A percentile compares a stretch with the other conserved stretches of the same genome.
These are phyloP conservation scores for Sisymbrium irio DNA, from an alignment of 345 rosid species.

Conservation along the genomic window DNA sequence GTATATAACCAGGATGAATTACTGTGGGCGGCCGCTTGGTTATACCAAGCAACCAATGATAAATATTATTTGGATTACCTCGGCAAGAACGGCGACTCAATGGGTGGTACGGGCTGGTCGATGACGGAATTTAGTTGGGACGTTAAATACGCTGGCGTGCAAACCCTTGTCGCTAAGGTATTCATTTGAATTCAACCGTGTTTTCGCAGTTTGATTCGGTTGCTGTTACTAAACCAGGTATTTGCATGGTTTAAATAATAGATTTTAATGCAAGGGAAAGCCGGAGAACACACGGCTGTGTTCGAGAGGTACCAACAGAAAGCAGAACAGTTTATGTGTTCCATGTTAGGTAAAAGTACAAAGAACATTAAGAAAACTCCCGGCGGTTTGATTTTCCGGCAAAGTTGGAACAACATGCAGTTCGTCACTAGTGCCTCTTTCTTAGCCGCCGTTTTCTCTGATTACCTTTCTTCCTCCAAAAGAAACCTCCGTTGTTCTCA, in stretches of 20 bases:
- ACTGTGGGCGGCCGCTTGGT: constrained; percentile 92
- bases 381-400: constrained; percentile 86
- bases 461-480: constrained; percentile 61
- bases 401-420: constrained; percentile 95
- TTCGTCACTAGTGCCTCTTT: constrained; percentile 81
- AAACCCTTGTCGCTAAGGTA: constrained; percentile 90
- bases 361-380: constrained; percentile 67
- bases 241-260: constrained; percentile 25
- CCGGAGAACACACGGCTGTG: constrained; percentile 49
- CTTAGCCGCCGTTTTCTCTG: constrained; percentile 66
- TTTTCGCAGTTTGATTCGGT: neutral
- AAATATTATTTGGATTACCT: constrained; percentile 73
- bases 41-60: constrained; percentile 74
- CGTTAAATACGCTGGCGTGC: constrained; percentile 86
- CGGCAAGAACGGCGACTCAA: constrained; percentile 66
- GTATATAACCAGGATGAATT: constrained; percentile 63
- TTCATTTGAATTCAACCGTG: neutral
- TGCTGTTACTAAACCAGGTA: neutral
- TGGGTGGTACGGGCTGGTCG: constrained; percentile 91
- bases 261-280: constrained; percentile 89
- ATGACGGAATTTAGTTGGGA: constrained; percentile 94
- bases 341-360: constrained; percentile 69
- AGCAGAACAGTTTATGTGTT: constrained; percentile 85
- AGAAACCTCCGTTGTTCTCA: constrained; percentile 25
- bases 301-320: constrained; percentile 73